phyloP scores from a whole-genome alignment of 2,329 filamentous ascomycete species.

The Cercospora sesami region DNA sequence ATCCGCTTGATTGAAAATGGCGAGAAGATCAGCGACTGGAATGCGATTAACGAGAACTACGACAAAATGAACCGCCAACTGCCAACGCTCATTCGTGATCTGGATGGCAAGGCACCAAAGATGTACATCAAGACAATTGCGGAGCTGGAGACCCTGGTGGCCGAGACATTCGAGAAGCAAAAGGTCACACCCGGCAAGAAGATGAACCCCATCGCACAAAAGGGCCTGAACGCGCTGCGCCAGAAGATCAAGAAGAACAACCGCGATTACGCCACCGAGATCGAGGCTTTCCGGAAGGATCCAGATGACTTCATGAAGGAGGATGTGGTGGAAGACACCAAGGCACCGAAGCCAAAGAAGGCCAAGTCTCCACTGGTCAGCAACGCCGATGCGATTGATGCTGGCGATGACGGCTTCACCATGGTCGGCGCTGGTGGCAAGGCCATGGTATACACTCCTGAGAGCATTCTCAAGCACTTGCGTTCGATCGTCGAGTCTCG shows the following conservation, averaged over 20 bases:
- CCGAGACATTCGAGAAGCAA: slow-evolving; percentile 90
- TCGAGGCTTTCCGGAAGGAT: slow-evolving; percentile 82
- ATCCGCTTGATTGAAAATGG: slow-evolving; percentile 94
- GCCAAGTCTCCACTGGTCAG: slow-evolving; percentile 51
- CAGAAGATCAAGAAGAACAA: slow-evolving; percentile 99
- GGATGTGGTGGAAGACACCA: slow-evolving; percentile 69
- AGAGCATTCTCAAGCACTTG: slow-evolving; percentile 97
- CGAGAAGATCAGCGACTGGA: slow-evolving; percentile 97
- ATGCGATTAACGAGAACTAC: slow-evolving; percentile 64
- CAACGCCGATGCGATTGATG: slow-evolving; percentile 54
- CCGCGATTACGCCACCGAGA: slow-evolving; percentile 85
- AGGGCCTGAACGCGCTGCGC: slow-evolving; percentile 93
- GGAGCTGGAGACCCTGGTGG: slow-evolving; percentile 91
- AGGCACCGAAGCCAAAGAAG: slow-evolving; percentile 54
- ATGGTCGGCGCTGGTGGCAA: slow-evolving; percentile 87
- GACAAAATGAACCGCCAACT: slow-evolving; percentile 63
- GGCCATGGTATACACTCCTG: slow-evolving; percentile 86
- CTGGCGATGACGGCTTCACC: slow-evolving; percentile 82
- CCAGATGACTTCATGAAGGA: slow-evolving; percentile 87
- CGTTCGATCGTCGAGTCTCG: slow-evolving; percentile 89
- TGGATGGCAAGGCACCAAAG: slow-evolving; percentile 79
- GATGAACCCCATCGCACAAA: slow-evolving; percentile 95
- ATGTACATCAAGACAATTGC: slow-evolving; percentile 89
- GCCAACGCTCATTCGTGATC: slow-evolving; percentile 49
- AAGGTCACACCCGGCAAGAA: slow-evolving; percentile 89